Base-by-base conservation (phyloP, 1,284 basidiomycete genomes). In the Filobasidium uniguttulatum region DNA sequence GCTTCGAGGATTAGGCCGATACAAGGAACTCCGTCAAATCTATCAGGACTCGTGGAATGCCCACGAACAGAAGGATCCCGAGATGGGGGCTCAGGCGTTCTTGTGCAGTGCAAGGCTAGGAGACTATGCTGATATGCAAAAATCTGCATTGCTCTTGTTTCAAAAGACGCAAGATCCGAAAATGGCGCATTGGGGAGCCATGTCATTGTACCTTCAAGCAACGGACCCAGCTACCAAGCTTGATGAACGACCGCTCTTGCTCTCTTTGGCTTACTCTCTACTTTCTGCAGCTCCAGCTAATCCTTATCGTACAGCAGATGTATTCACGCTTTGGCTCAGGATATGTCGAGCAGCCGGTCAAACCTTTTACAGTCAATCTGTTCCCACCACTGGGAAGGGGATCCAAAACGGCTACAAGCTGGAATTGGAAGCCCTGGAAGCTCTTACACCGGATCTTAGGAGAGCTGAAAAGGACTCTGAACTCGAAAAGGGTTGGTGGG, bases 201-300 rank as follows among this genome's bases (percentile, higher is more conserved):
- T 51, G 44, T 46, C 49, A 23, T 26, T 40, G 26, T 54, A 54
- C 38, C 46, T 50, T 7, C 49, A 54, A 25, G 53, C 48, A 31
- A 17, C 30, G 26, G 35, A 49, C 30, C 44, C 43, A 23, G 26
- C 31, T n/a, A 50, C 48, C n/a, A 30, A 31, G 4, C 31, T 22
- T 14, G 31, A 54, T 20, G 23, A 44, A 26, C 31, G 31, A 28
- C n/a, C 33, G 9, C 34, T 48, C 19, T 26, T 54, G 6, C 34
- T 54, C 19, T 23, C 33, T 6, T 23, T 54, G 29, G 38, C 49
- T 10, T 35, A 43, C 5, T 22, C 46, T 9, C 30, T 54, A 3
- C n/a, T 54, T 14, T 26, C 29, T n/a, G 40, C 44, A 31, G 33
- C 14, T 25, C 54, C 54, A 2, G 44, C 41, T 7, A 22, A 35